Evolutionary conservation across 2,329 filamentous ascomycete genomes (phyloP).

Genomic region (Fusarium abutilonis): DNA sequence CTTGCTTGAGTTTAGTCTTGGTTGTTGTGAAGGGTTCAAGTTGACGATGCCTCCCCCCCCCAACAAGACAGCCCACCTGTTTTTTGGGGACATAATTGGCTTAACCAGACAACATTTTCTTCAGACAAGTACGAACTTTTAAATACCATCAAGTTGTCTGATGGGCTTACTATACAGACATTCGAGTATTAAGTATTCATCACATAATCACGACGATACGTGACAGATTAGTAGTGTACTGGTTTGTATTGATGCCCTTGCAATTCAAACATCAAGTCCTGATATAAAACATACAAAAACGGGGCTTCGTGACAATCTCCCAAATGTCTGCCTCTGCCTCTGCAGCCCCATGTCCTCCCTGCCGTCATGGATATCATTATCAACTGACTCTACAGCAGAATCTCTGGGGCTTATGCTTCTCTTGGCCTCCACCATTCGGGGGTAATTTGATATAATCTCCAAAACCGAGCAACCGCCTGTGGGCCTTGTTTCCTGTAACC

Average conservation of each 20-base stretch:
- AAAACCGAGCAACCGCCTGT: constrained; percentile 22
- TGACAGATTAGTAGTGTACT: constrained; percentile 13
- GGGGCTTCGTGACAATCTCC: constrained; percentile 21
- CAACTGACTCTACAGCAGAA: neutral
- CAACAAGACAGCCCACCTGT: neutral
- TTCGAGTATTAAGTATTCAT: neutral
- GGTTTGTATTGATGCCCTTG: constrained; percentile 19
- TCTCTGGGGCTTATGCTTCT: constrained; percentile 9
- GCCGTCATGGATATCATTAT: constrained; percentile 8
- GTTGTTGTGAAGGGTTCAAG: constrained; percentile 14
- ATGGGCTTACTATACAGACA: too few species aligned
- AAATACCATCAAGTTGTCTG: too few species aligned
- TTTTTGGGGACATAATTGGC: too few species aligned
- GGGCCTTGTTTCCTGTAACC: constrained; percentile 24
- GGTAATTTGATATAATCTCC: constrained; percentile 24
- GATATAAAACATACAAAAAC: constrained; percentile 41
- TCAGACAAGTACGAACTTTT: too few species aligned
- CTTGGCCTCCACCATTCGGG: neutral
- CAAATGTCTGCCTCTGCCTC: neutral
- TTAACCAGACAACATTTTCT: too few species aligned
- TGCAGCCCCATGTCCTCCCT: constrained; percentile 16
- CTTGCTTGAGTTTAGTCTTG: neutral
- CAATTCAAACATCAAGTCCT: constrained; percentile 27
- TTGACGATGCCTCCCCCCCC: neutral
- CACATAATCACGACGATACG: neutral